phyloP scores from a whole-genome alignment of 768 basidiomycete genomes.

The Auricularia auricula-judae region DNA sequence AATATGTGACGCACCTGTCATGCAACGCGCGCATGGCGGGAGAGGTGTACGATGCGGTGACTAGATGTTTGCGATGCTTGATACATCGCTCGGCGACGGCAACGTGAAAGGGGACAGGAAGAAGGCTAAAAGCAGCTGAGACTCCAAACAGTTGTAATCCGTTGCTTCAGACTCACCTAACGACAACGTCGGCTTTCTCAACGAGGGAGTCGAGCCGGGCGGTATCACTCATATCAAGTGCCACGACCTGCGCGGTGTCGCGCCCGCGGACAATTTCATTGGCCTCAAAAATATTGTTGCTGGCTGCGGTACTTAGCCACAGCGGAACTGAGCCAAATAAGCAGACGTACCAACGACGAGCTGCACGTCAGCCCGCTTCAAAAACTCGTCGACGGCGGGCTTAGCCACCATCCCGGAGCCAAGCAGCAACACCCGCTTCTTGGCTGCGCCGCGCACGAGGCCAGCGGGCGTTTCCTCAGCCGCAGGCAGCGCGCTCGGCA shows the following conservation, averaged over 20 bases:
- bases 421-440: slow-evolving; percentile 58
- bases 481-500: slow-evolving; percentile 26
- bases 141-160: not conserved
- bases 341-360: slow-evolving; percentile 61
- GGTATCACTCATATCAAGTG: slow-evolving; percentile 47
- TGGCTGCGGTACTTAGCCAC: slow-evolving; percentile 35
- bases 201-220: slow-evolving; percentile 40
- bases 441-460: slow-evolving; percentile 3
- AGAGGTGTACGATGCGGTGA: slow-evolving; percentile 88
- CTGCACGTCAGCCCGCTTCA: slow-evolving; percentile 47
- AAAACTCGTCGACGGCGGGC: slow-evolving; percentile 71
- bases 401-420: slow-evolving; percentile 96
- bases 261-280: slow-evolving; percentile 29
- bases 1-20: slow-evolving; percentile 32
- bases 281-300: slow-evolving; percentile 57
- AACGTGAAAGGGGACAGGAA: slow-evolving; percentile 69
- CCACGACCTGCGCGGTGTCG: slow-evolving; percentile 41
- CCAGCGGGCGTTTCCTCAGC: slow-evolving; percentile 7
- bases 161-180: slow-evolving; percentile 46
- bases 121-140: slow-evolving; percentile 37
- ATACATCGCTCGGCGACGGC: slow-evolving; percentile 66
- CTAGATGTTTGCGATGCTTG: slow-evolving; percentile 54
- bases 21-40: slow-evolving; percentile 61
- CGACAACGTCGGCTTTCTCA: slow-evolving; percentile 61
- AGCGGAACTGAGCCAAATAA: not conserved